Conservation (phyloP, 495 filamentous ascomycete genomes). For the Neurospora cerealis region DNA sequence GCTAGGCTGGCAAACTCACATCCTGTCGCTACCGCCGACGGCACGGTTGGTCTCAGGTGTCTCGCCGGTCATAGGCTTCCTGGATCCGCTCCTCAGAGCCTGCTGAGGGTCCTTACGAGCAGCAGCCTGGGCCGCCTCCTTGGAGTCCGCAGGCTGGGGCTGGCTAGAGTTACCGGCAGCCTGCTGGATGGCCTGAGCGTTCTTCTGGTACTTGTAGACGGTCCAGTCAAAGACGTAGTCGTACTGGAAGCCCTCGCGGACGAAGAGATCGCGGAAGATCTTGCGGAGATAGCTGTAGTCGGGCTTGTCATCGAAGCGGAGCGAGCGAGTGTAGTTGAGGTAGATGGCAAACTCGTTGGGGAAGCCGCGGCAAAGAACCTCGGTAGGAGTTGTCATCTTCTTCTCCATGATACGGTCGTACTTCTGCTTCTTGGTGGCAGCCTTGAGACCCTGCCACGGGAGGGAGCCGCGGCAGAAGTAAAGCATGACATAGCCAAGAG, state of each 20-base stretch:
- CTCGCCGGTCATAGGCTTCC: slow-evolving; percentile 74
- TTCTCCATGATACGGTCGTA: slow-evolving; percentile 99
- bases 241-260: slow-evolving; percentile 99
- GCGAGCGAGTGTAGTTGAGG: slow-evolving; percentile 96
- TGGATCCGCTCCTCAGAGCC: slow-evolving; percentile 61
- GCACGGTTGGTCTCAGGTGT: slow-evolving; percentile 79
- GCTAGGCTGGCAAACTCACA: slow-evolving; percentile 75
- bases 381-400: slow-evolving; percentile 99
- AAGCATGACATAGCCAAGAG: slow-evolving; percentile 97
- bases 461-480: slow-evolving; percentile 99
- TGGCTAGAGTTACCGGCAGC: slow-evolving; percentile 39
- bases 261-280: slow-evolving; percentile 99
- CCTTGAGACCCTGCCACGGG: slow-evolving; percentile 98
- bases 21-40: slow-evolving; percentile 90
- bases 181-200: slow-evolving; percentile 53
- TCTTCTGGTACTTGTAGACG: slow-evolving; percentile 99
- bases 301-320: slow-evolving; percentile 99
- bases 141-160: slow-evolving; percentile 48
- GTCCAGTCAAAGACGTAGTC: slow-evolving; percentile 99
- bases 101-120: slow-evolving; percentile 49
- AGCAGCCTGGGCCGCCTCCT: slow-evolving; percentile 39
- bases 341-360: slow-evolving; percentile 99
- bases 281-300: slow-evolving; percentile 99
- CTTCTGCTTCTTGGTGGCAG: slow-evolving; percentile 99
- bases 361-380: slow-evolving; percentile 97